Evolutionary conservation across 768 basidiomycete species (phyloP), one percentile per base, ranked within the genome.

Genomic region (Royoungia palumana): DNA sequence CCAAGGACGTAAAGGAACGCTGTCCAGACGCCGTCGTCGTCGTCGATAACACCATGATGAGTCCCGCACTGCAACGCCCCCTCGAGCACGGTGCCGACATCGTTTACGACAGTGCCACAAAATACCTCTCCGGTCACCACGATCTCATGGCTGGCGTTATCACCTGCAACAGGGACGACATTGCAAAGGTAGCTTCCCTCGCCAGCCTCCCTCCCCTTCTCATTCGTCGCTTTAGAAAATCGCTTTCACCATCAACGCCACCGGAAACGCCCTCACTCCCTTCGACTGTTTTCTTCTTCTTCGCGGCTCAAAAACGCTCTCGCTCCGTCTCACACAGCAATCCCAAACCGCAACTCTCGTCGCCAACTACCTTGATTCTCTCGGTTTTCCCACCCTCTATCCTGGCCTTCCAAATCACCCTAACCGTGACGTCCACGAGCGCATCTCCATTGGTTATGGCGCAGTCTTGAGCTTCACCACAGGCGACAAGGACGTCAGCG

Each of bases 1-100:
- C 86, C 57, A 77, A 80, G 46, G 78, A 91, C 57, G 89, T 95
- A 56, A 94, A 94, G 63, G 82, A 86, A 60, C 78, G 78, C 41
- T 86, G 86, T 16, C 85, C 86, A 8, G 80, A 88, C 60, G 93
- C 92, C 2, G 59, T 93, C 57, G 72, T 94, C 45, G 88, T 94
- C 32, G 92, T 93, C 19, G 96, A 98, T 68, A 98, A 99, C 65
- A 98, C 96, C 51, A 98, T 98, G 96, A 97, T 98, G 95, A 96
- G 94, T 63, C 95, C 96, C 14, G 98, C 97, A 70, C 76, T 98
- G 8, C 94, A 95, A 64, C 75, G 94, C 49, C 96, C 96, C 11
- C 79, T 98, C 32, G 93, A 98, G 61, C 87, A 96, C 47, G 96
- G 95, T 14, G 91, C 91, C 41, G 96, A 99, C 65, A 83, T 99